phyloP scores from a whole-genome alignment of 2,329 filamentous ascomycete species.

The Aureobasidium sp. region DNA sequence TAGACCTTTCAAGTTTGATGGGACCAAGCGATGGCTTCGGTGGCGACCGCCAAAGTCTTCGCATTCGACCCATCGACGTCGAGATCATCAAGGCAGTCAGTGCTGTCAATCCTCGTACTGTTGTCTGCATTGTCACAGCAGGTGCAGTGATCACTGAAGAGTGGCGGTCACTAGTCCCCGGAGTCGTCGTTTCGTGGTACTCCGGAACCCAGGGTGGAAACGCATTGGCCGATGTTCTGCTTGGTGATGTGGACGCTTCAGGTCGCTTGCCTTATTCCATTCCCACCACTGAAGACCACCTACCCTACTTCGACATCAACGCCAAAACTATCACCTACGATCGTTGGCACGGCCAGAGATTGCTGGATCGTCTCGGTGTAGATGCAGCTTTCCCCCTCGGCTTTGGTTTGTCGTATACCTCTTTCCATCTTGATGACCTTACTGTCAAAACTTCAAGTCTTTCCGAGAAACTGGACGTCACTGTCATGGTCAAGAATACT shows the following conservation, averaged over 20 bases:
- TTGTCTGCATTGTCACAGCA: neutral
- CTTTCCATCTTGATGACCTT: neutral
- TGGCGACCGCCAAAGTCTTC: slow-evolving; percentile 23
- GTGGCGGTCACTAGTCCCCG: neutral
- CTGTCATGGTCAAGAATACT: neutral
- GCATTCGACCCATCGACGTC: slow-evolving; percentile 18
- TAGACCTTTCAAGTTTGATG: neutral
- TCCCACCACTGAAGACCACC: slow-evolving; percentile 27
- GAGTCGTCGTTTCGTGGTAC: slow-evolving; percentile 23
- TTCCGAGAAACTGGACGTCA: neutral
- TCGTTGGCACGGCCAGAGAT: slow-evolving; percentile 30
- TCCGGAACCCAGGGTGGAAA: slow-evolving; percentile 24
- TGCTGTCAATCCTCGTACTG: neutral
- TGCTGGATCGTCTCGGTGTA: slow-evolving; percentile 29
- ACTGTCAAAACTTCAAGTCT: neutral
- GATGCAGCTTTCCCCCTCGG: slow-evolving; percentile 23
- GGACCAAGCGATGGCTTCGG: neutral
- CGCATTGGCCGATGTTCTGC: slow-evolving; percentile 24
- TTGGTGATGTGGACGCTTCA: slow-evolving; percentile 22
- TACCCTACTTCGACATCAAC: slow-evolving; percentile 30
- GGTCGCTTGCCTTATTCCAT: slow-evolving; percentile 25
- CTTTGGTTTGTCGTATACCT: slow-evolving; percentile 1
- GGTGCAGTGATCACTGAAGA: neutral
- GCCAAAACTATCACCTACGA: slow-evolving; percentile 30
- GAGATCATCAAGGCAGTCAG: slow-evolving; percentile 21